These are phyloP conservation scores for Epichloe sylvatica DNA, from an alignment of 2,329 filamentous ascomycete genomes.

Conservation along the genomic window DNA sequence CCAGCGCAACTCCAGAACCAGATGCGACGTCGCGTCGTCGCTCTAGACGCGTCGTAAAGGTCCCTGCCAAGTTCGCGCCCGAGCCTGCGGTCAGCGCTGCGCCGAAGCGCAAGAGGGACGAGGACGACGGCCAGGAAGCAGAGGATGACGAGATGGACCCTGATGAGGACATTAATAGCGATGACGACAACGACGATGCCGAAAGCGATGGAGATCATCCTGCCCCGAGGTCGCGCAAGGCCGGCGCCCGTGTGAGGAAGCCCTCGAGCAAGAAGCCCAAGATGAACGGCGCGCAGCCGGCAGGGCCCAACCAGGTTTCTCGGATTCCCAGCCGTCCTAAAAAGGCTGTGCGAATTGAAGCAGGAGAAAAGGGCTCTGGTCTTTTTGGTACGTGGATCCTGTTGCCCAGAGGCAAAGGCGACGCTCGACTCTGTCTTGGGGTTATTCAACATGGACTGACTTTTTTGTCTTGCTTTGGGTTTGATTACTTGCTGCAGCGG, in stretches of 20 bases:
- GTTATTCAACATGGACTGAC: neutral
- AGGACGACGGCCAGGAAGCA: constrained; percentile 33
- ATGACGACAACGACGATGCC: constrained; percentile 22
- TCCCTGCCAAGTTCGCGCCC: constrained; percentile 45
- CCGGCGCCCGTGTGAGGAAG: constrained; percentile 36
- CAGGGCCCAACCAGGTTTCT: constrained; percentile 23
- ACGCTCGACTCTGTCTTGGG: neutral
- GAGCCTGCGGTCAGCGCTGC: constrained; percentile 27
- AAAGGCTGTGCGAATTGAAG: constrained; percentile 41
- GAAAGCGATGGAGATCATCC: constrained; percentile 32
- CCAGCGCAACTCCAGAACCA: constrained; percentile 25
- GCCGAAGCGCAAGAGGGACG: constrained; percentile 45
- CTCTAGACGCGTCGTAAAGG: constrained; percentile 53
- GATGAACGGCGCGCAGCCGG: constrained; percentile 39
- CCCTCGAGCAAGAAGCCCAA: constrained; percentile 51
- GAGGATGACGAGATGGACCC: constrained; percentile 35
- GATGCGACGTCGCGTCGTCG: constrained; percentile 45
- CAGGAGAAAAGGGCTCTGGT: constrained; percentile 36
- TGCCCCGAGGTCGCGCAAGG: constrained; percentile 23
- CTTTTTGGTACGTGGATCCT: constrained; percentile 35
- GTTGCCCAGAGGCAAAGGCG: neutral
- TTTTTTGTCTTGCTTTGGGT: neutral
- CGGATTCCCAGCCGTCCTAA: constrained; percentile 40
- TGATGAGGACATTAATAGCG: constrained; percentile 23
- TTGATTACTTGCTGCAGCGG: constrained; percentile 30